Evolutionary conservation across 208 protist species (phyloP).

Genomic region (Leishmania martiniquensis): DNA sequence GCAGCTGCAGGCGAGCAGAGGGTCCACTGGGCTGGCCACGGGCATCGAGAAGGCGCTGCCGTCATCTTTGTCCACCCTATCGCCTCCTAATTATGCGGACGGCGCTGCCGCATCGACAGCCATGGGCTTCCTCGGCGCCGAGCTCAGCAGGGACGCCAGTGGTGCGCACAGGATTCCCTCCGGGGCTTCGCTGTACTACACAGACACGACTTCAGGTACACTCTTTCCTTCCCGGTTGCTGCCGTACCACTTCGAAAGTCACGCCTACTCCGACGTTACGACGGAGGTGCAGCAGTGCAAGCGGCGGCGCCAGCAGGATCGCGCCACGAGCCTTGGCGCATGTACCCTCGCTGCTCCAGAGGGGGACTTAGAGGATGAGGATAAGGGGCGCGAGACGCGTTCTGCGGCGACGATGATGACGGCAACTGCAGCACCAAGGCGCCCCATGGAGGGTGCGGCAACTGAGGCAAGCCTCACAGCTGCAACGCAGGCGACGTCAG

Average conservation of each 20-base stretch:
- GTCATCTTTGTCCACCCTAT: background rate
- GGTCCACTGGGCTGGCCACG: background rate
- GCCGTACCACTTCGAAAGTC: slow-evolving; percentile 18
- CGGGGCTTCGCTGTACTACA: slow-evolving; percentile 11
- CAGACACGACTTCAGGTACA: slow-evolving; percentile 22
- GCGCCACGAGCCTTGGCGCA: background rate
- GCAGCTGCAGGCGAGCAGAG: slow-evolving; percentile 6
- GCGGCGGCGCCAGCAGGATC: slow-evolving; percentile 4
- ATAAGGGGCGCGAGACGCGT: background rate
- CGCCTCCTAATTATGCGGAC: background rate
- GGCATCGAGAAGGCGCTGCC: background rate
- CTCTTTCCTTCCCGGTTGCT: slow-evolving; percentile 20
- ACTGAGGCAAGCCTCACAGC: background rate
- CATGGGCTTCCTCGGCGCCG: background rate
- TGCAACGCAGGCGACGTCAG: background rate
- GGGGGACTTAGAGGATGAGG: background rate
- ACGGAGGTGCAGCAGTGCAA: slow-evolving; percentile 31
- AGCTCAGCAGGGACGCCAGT: background rate
- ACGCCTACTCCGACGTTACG: slow-evolving; percentile 33
- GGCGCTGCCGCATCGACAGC: background rate
- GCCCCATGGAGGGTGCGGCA: background rate
- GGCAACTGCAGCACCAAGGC: background rate
- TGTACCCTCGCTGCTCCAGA: background rate
- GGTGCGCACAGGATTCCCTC: background rate
- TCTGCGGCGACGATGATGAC: background rate